Percentiles rank a stretch among this genome's conserved stretches.
Conservation (phyloP, 116 monocot species). For the Posidonia oceanica region DNA sequence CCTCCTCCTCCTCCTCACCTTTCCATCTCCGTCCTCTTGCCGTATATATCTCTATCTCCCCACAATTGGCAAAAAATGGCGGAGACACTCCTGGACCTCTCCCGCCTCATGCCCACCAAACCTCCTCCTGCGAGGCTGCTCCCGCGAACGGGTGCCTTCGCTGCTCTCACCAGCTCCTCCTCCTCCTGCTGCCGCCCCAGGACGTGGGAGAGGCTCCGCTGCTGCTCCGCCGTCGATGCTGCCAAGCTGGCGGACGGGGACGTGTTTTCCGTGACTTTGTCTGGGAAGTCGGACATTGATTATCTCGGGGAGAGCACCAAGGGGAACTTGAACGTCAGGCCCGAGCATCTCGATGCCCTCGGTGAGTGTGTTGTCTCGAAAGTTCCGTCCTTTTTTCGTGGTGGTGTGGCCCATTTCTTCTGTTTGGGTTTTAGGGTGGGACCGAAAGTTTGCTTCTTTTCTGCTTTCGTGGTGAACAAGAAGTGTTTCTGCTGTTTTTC, state of each 20-base stretch:
- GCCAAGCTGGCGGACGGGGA: conserved; percentile 31
- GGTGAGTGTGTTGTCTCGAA: conserved; percentile 31
- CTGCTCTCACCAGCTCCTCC: background rate
- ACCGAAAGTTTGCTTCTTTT: background rate
- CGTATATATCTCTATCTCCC: too few relatives aligned
- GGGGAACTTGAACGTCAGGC: conserved; percentile 72
- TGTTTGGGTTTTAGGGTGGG: background rate
- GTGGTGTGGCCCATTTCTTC: too few relatives aligned
- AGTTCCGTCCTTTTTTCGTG: background rate
- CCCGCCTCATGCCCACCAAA: too few relatives aligned
- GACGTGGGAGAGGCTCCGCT: conserved; percentile 4
- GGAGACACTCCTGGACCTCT: too few relatives aligned
- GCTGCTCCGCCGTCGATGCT: conserved; percentile 22
- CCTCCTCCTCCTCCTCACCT: too few relatives aligned
- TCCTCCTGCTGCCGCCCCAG: background rate
- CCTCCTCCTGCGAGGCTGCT: too few relatives aligned
- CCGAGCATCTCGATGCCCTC: conserved; percentile 52
- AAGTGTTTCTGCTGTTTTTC: background rate
- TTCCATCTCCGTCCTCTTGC: too few relatives aligned
- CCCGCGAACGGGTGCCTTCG: too few relatives aligned
- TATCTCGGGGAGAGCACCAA: conserved; percentile 95
- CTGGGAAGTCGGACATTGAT: conserved; percentile 67
- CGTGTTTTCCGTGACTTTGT: conserved; percentile 79
- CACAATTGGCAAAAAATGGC: too few relatives aligned
- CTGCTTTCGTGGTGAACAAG: background rate